These are phyloP conservation scores for Populus euphratica DNA, from an alignment of 345 rosid species.

Conservation along the genomic window DNA sequence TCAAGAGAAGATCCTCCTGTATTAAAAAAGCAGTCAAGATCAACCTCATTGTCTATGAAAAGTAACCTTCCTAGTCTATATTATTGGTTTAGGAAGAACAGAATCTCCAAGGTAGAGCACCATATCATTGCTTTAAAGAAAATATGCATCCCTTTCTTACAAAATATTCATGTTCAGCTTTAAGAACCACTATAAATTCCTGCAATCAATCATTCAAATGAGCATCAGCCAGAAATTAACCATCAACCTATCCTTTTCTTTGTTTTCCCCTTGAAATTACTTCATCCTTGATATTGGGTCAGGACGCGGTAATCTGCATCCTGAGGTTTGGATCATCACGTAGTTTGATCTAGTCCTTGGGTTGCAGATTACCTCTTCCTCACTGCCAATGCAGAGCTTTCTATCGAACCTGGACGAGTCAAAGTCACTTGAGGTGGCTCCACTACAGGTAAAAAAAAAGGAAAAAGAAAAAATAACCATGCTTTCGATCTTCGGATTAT, in stretches of 20 bases:
- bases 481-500: not conserved
- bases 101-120: slow-evolving; percentile 37
- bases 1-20: slow-evolving; percentile 18
- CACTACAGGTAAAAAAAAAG: too few relatives aligned
- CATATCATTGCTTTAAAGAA: slow-evolving; percentile 39
- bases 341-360: slow-evolving; percentile 44
- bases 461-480: not conserved
- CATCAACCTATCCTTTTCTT: not conserved
- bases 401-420: not conserved
- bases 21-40: slow-evolving; percentile 44
- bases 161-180: not conserved
- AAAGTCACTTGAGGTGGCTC: not conserved
- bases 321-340: slow-evolving; percentile 56
- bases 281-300: slow-evolving; percentile 23
- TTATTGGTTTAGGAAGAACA: slow-evolving; percentile 53
- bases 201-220: not conserved
- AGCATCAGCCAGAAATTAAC: not conserved
- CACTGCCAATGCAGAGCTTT: slow-evolving; percentile 27
- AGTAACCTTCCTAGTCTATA: slow-evolving; percentile 20
- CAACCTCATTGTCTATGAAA: slow-evolving; percentile 32
- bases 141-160: not conserved
- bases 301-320: slow-evolving; percentile 69
- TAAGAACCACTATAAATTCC: slow-evolving; percentile 2
- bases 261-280: not conserved
- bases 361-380: slow-evolving; percentile 62